These are phyloP conservation scores for Talaromyces trachyspermus DNA, from an alignment of 495 filamentous ascomycete species.

Conservation along the genomic window DNA sequence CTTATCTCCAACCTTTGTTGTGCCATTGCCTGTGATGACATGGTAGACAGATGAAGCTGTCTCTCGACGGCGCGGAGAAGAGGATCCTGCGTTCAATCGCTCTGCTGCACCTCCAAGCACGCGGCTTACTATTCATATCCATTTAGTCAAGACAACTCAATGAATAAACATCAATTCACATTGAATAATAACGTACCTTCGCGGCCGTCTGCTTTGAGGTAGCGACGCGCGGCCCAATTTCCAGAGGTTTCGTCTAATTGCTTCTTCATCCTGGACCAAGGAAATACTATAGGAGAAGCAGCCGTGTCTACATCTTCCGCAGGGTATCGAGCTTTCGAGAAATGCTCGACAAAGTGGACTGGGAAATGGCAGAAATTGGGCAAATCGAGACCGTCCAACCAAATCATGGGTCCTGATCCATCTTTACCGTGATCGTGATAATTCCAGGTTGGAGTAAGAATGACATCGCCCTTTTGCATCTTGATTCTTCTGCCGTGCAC, in stretches of 20 bases:
- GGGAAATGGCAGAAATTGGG: constrained; percentile 38
- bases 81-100: constrained; percentile 18
- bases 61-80: constrained; percentile 24
- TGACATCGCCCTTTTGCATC: constrained; percentile 44
- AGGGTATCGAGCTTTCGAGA: constrained; percentile 32
- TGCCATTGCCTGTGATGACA: constrained; percentile 28
- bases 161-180: constrained; percentile 2
- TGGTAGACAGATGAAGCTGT: constrained; percentile 37
- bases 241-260: constrained; percentile 18
- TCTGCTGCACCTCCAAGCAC: constrained; percentile 34
- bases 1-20: constrained; percentile 24
- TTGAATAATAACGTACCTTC: constrained; percentile 24
- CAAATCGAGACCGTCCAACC: constrained; percentile 43
- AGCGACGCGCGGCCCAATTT: constrained; percentile 20
- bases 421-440: constrained; percentile 47
- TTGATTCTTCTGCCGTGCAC: constrained; percentile 37
- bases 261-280: constrained; percentile 31
- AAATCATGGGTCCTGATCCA: constrained; percentile 43
- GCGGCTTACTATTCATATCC: constrained; percentile 16
- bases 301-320: constrained; percentile 28
- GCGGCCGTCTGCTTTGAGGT: constrained; percentile 25
- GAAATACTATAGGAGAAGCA: constrained; percentile 31
- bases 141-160: not conserved
- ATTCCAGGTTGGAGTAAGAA: constrained; percentile 44
- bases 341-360: constrained; percentile 43